These are phyloP conservation scores for Populus pruinosa DNA, from an alignment of 345 rosid species.

Conservation along the genomic window DNA sequence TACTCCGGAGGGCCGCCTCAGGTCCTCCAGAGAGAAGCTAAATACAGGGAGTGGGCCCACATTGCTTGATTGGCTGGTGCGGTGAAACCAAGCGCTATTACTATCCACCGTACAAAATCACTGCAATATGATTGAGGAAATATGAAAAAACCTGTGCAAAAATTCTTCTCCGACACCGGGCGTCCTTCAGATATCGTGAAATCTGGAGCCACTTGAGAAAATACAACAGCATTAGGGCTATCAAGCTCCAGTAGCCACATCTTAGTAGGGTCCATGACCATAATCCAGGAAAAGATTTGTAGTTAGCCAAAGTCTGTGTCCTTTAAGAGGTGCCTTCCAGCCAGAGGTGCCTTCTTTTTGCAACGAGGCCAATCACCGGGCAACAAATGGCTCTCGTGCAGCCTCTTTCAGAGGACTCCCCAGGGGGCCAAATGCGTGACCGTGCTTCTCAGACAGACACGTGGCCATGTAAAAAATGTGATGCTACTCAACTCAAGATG, in stretches of 20 bases:
- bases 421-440: not conserved
- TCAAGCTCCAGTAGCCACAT: slow-evolving; percentile 12
- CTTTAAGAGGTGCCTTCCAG: slow-evolving; percentile 26
- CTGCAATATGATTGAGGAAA: no score
- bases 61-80: no score
- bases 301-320: not conserved
- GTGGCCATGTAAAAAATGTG: not conserved
- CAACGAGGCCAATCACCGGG: slow-evolving; percentile 1
- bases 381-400: slow-evolving; percentile 15
- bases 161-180: no score
- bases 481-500: not conserved
- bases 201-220: not conserved
- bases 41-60: no score
- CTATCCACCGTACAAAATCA: no score
- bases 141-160: no score
- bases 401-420: slow-evolving; percentile 12
- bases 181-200: not conserved
- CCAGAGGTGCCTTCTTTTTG: slow-evolving; percentile 12
- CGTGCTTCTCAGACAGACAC: slow-evolving; percentile 4
- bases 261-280: not conserved
- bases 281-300: not conserved
- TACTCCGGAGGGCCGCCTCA: no score
- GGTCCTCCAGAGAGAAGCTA: no score
- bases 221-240: not conserved
- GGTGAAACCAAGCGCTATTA: no score